A percentile compares a stretch with the other conserved stretches of the same genome.
phyloP scores from a whole-genome alignment of 108 stramenopile genomes.

The Cyclotella distinguenda region DNA sequence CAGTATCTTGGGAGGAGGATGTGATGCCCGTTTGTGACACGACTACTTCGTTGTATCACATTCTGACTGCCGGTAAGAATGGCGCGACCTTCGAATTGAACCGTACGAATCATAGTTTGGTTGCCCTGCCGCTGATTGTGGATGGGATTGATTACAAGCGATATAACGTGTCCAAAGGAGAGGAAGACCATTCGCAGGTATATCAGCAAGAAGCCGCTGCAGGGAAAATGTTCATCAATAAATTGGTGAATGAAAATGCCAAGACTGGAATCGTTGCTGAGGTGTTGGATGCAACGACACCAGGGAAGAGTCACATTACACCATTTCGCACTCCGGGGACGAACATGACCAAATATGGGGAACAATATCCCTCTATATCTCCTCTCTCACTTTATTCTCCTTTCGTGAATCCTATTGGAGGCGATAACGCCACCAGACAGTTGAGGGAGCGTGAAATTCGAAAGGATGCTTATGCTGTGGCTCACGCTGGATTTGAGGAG shows the following conservation, averaged over 20 bases:
- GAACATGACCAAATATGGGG: not conserved
- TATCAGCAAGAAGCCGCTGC: constrained; percentile 46
- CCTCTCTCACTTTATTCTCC: constrained; percentile 36
- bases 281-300: constrained; percentile 5
- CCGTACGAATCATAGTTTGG: constrained; percentile 19
- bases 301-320: not conserved
- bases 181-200: constrained; percentile 17
- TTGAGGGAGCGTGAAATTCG: constrained; percentile 40
- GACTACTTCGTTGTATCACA: constrained; percentile 34
- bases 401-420: constrained; percentile 4
- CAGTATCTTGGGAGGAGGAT: constrained; percentile 23
- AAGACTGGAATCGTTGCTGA: not conserved
- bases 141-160: constrained; percentile 7
- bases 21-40: constrained; percentile 22
- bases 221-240: constrained; percentile 48
- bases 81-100: not conserved
- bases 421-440: constrained; percentile 34
- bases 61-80: constrained; percentile 24
- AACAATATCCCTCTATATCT: constrained; percentile 20
- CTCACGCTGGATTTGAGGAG: constrained; percentile 4
- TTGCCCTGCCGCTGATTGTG: constrained; percentile 38
- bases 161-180: not conserved
- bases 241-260: constrained; percentile 6
- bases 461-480: constrained; percentile 19
- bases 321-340: constrained; percentile 16